Base-by-base conservation (phyloP, 2,329 filamentous ascomycete species). In the Trichophyton verrucosum region DNA sequence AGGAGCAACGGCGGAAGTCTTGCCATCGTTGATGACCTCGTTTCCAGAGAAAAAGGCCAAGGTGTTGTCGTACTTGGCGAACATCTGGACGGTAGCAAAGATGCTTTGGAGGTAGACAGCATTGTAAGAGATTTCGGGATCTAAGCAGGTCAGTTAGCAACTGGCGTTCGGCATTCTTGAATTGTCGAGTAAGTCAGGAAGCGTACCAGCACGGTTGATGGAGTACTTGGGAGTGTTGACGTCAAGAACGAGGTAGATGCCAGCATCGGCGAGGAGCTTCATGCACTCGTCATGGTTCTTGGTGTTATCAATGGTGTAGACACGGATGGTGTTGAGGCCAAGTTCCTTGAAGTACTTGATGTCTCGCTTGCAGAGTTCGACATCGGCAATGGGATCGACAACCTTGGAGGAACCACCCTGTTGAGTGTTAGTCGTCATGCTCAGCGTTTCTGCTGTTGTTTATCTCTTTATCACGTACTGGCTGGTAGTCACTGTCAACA, bases 221-320 rank as follows among this genome's bases (percentile, higher is more conserved):
- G 90, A 94, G 81, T 95, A 95, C 66, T 84, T 80, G 66, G 89
- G 89, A n/a, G 82, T 92, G 83, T 95, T 95, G 79, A 94, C 88
- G 69, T 96, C 91, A 58, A 95, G 80, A 42, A 95, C 89, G 59
- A 95, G 83, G 80, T 96, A 96, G 79, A 96, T 96, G 68, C 89
- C 89, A 64, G 89, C 91, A 69, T 88, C 87, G 59, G 84, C 86
- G 63, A 96, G 81, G 53, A 82, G 80, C 63, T 81, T 78, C 91
- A 96, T 96, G 80, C 91, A 96, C 64, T 84, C 81, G 68, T 91
- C 86, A 77, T 96, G 91, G 74, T 86, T 76, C 67, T 80, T 77
- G 58, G 85, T 86, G 81, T 96, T 96, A 80, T 96, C 91, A 66
- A 95, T 86, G 15, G 87, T 90, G 81, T 96, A 96, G 64, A 96